phyloP scores from a whole-genome alignment of 176 grass and related monocot genomes.

The Musa schizocarpa region DNA sequence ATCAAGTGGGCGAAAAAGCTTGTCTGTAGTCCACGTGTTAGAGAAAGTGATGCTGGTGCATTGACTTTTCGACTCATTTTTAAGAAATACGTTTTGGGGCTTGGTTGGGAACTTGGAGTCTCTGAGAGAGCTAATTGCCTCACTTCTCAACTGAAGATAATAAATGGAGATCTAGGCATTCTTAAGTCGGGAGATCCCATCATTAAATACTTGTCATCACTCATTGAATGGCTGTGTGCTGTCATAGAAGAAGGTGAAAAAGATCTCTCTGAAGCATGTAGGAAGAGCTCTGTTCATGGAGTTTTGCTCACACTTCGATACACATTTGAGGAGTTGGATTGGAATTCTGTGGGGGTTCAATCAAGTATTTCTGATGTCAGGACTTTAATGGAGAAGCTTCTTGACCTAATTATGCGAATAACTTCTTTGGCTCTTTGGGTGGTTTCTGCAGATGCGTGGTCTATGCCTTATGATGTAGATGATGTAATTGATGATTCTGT shows the following conservation, averaged over 20 bases:
- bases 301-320: conserved; percentile 85
- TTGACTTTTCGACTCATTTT: conserved; percentile 87
- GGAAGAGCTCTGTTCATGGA: conserved; percentile 87
- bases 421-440: conserved; percentile 88
- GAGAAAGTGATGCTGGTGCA: conserved; percentile 98
- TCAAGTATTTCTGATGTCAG: conserved; percentile 52
- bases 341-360: conserved; percentile 57
- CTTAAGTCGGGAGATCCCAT: conserved; percentile 37
- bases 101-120: conserved; percentile 58
- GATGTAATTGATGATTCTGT: conserved; percentile 59
- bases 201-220: conserved; percentile 61
- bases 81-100: conserved; percentile 88
- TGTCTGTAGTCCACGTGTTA: conserved; percentile 74
- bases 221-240: conserved; percentile 67
- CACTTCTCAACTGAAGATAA: conserved; percentile 32
- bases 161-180: conserved; percentile 35
- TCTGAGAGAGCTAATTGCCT: conserved; percentile 45
- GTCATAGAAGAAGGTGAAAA: conserved; percentile 78
- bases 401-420: conserved; percentile 77
- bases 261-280: conserved; percentile 84
- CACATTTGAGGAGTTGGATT: conserved; percentile 97
- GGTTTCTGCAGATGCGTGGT: conserved; percentile 88
- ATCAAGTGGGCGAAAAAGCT: conserved; percentile 81
- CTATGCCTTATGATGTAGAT: conserved; percentile 82
- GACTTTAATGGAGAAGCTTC: conserved; percentile 69